phyloP scores from a whole-genome alignment of 2,329 filamentous ascomycete species.

The Fusarium xylarioides region DNA sequence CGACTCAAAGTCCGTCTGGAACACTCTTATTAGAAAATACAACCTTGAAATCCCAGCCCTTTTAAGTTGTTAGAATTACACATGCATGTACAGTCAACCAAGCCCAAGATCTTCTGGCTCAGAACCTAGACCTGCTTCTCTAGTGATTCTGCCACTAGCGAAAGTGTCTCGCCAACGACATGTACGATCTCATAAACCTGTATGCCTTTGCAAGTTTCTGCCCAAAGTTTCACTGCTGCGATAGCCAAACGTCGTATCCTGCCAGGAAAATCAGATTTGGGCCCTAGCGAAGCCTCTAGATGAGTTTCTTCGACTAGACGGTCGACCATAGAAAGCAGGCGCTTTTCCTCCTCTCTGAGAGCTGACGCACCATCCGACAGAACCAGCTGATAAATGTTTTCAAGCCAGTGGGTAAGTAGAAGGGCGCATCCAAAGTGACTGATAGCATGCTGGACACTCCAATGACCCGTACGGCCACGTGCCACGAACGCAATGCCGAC shows the following conservation, averaged over 20 bases:
- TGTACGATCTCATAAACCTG: slow-evolving; percentile 28
- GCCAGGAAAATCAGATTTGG: background rate
- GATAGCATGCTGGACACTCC: slow-evolving; percentile 25
- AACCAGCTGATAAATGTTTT: background rate
- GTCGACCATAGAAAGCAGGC: background rate
- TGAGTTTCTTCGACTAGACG: background rate
- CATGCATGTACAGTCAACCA: background rate
- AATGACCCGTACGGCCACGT: slow-evolving; percentile 17
- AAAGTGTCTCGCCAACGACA: slow-evolving; percentile 7
- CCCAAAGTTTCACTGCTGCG: slow-evolving; percentile 13
- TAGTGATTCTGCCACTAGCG: background rate
- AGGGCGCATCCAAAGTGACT: slow-evolving; percentile 22
- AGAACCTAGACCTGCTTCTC: background rate
- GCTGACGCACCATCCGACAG: background rate
- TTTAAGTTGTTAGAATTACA: background rate
- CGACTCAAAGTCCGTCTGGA: too few species aligned
- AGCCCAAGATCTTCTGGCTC: background rate
- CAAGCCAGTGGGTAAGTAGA: slow-evolving; percentile 19
- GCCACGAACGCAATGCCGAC: slow-evolving; percentile 26
- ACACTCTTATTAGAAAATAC: background rate
- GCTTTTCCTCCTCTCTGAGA: background rate
- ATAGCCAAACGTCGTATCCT: slow-evolving; percentile 10
- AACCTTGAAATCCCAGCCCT: background rate
- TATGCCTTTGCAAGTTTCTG: slow-evolving; percentile 23
- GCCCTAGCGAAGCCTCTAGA: background rate